phyloP scores from a whole-genome alignment of 371 early-diverging fungal genomes.

The Dentiscutata heterogama region DNA sequence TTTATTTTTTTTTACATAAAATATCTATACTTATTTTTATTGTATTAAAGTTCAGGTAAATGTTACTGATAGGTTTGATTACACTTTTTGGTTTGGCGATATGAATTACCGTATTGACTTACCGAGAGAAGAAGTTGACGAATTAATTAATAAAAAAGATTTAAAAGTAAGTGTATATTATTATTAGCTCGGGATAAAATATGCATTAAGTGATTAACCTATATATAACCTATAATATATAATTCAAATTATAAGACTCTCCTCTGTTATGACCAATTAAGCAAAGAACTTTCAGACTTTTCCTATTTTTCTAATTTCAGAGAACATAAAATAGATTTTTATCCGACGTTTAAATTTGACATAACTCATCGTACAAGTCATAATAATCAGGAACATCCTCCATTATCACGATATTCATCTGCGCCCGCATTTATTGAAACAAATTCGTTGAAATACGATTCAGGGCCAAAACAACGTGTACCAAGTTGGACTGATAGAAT shows the following conservation, averaged over 20 bases:
- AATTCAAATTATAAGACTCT: slow-evolving; percentile 19
- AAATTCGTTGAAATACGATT: slow-evolving; percentile 66
- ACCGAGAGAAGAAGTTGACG: slow-evolving; percentile 63
- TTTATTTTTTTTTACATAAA: background rate
- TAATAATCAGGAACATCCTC: background rate
- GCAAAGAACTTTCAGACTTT: background rate
- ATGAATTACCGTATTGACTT: slow-evolving; percentile 82
- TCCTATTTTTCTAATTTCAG: background rate
- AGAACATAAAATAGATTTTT: background rate
- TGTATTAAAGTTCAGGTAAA: background rate
- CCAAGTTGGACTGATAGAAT: slow-evolving; percentile 56
- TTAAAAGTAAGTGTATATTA: slow-evolving; percentile 52
- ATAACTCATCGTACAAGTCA: slow-evolving; percentile 1
- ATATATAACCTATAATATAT: no score
- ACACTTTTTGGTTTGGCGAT: slow-evolving; percentile 83
- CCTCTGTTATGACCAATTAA: slow-evolving; percentile 31
- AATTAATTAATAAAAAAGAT: slow-evolving; percentile 59
- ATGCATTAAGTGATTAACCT: no score
- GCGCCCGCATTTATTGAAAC: slow-evolving; percentile 14
- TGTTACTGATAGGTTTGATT: slow-evolving; percentile 64
- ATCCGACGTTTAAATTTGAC: slow-evolving; percentile 34
- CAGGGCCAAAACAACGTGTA: slow-evolving; percentile 83
- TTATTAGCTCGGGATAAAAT: background rate
- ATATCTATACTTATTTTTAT: background rate
- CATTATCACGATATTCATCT: background rate